Base-by-base conservation (phyloP, 257 asterid genomes). In the Solanum sejunctum region DNA sequence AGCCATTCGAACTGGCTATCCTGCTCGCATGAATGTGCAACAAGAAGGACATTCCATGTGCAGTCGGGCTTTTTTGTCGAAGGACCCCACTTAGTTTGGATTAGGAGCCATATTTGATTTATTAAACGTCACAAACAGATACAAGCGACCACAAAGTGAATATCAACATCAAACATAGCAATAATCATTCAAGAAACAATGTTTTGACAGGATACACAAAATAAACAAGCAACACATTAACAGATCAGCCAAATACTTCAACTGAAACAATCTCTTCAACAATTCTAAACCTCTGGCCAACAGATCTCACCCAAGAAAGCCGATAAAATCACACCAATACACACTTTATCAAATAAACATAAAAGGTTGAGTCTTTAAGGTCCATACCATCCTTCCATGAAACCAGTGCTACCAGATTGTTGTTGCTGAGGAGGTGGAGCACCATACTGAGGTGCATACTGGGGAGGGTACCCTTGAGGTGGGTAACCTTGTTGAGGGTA, bases 371-470 rank as follows among this genome's bases (percentile, higher is more conserved):
- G 41, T 23, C 39, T 45, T 41, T 58, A 7, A 23, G 6, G 39
- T 73, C 5, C 45, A 13, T 75, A 93, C 97, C 96, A 92, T 91
- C 97, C 97, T 89, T 93, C 92, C 90, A 93, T 54, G 52, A 89
- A 15, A 10, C 96, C 95, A 20, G 85, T 32, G 6, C 87, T 54
- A 84, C 61, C 49, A 32, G 91, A 86, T 78, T 91, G 91, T 17
- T 93, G 90, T 32, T 90, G 94, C 10, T 89, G 91, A 28, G 91
- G 95, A 3, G 88, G 97, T 45, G 93, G 95, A 32, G 73, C 73
- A 66, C 73, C 84, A 26, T 84, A 91, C 84, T 84, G 93, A 69
- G 91, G 91, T 17, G 87, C 89, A 86, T 91, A 91, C 86, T 91
- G 96, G 0, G 95, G 97, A 2, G 96, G 92, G 75, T 92, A 90